These are phyloP conservation scores for Lactarius trivialis DNA, from an alignment of 768 basidiomycete species.

Conservation along the genomic window DNA sequence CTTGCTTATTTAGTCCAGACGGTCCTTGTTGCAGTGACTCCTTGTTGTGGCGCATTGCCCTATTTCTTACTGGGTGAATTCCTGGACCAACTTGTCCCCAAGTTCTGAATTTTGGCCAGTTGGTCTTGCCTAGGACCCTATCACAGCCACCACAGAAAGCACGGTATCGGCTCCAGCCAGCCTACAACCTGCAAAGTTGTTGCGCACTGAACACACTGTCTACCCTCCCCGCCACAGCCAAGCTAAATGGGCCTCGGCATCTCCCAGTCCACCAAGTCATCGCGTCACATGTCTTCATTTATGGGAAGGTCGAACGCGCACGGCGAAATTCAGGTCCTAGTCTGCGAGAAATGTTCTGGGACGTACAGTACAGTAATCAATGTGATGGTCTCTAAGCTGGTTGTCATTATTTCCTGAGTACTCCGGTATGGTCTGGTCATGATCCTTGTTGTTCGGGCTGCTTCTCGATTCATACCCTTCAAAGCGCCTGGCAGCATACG, in stretches of 20 bases:
- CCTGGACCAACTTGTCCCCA: not conserved
- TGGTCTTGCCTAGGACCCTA: not conserved
- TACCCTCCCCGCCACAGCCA: not conserved
- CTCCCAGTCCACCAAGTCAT: not conserved
- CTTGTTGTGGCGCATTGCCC: too few relatives aligned
- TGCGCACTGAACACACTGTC: not conserved
- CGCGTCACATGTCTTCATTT: not conserved
- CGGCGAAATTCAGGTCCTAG: not conserved
- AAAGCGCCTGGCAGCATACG: not conserved
- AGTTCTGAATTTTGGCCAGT: not conserved
- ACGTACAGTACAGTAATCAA: not conserved
- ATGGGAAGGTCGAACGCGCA: not conserved
- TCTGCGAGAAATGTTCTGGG: not conserved
- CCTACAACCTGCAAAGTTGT: not conserved
- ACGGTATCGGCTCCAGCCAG: not conserved
- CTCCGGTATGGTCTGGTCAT: not conserved
- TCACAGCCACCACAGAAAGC: not conserved
- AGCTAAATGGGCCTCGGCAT: not conserved
- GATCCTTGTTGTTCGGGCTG: not conserved
- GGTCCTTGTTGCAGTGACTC: too few relatives aligned
- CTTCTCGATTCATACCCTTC: not conserved
- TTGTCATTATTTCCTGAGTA: not conserved
- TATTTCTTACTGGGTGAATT: not conserved
- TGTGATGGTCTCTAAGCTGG: not conserved
- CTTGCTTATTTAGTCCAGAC: conserved; percentile 8